Evolutionary conservation across 2,329 filamentous ascomycete species (phyloP), one percentile per base, ranked within the genome.

Genomic region (Botrytis byssoidea): DNA sequence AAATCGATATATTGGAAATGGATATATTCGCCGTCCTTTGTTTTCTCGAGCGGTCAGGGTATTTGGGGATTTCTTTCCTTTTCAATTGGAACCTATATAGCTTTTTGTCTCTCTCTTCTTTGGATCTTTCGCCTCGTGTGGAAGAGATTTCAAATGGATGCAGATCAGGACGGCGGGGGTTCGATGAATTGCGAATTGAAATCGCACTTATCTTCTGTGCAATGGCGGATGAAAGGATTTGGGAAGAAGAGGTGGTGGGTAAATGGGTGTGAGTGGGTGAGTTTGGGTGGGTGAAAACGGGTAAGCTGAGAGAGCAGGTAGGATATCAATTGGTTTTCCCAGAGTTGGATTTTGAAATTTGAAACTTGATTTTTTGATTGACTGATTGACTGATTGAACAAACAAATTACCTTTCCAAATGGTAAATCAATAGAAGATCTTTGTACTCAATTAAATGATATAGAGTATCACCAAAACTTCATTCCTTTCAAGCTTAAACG

Each of bases 1-100:
- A 40, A 73, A 73, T 73, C 71, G 71, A 73, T 69, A 73, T 73
- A 73, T 73, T 73, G 71, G 71, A 68, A 73, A 73, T 68, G 71
- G 71, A 48, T 72, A 46, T 72, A 59, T 72, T 66, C 70, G 61
- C 61, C 70, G 61, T 67, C 61, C 61, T 72, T 40, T 40, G 35
- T 70, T 40, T 46, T 67, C 51, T 46, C 61, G 70, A 59, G 61
- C 48, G 70, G 70, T 46, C 70, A 67, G 40, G 48, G 48, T 22
- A 29, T 72, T 37, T 57, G n/a, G 51, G n/a, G 14, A 16, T 70
- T n/a, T 70, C 25, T 59, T 63, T 20, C 59, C 22, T 42, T 29
- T 71, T 65, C 70, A 40, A 40, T 71, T 44, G 57, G 59, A 29
- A 46, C 35, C 70, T 51, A 32, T 65, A 61, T 65, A 48, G 32